Conservation (phyloP, 2,329 filamentous ascomycete genomes). For the Phyllosticta ampelicida region DNA sequence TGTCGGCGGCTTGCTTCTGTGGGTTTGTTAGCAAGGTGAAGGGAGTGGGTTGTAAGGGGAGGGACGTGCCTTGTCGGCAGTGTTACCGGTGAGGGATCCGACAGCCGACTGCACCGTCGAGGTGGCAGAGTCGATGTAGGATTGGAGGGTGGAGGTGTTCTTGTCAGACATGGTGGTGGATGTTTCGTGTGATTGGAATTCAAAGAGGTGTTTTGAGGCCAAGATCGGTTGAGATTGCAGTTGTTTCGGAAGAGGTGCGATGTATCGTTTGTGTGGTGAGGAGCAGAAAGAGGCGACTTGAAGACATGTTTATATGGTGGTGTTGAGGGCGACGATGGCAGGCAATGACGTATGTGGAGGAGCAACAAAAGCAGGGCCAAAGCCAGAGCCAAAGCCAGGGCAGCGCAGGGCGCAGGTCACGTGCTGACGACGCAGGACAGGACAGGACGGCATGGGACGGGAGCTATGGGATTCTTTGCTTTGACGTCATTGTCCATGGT, state of each 20-base stretch:
- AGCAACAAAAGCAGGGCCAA: not conserved
- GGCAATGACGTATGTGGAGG: constrained; percentile 9
- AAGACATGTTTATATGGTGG: not conserved
- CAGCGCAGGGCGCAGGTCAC: too few species aligned
- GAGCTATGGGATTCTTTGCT: not conserved
- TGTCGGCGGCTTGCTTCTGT: constrained; percentile 49
- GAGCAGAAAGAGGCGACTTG: not conserved
- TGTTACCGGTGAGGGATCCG: constrained; percentile 63
- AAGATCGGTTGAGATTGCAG: not conserved
- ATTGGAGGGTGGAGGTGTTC: constrained; percentile 66
- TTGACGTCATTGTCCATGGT: not conserved
- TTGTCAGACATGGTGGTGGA: constrained; percentile 40
- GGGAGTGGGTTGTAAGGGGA: constrained; percentile 10
- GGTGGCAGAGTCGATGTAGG: constrained; percentile 51
- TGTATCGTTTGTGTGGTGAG: not conserved
- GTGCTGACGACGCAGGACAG: too few species aligned
- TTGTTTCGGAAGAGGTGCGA: not conserved
- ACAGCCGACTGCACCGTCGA: constrained; percentile 62
- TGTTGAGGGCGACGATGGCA: not conserved
- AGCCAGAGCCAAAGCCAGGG: not conserved
- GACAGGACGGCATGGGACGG: too few species aligned
- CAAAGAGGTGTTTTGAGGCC: not conserved
- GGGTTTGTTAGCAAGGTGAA: constrained; percentile 21
- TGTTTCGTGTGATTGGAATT: constrained; percentile 7
- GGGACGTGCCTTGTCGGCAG: constrained; percentile 47